phyloP scores from a whole-genome alignment of 75 land plant species.

The Pinus tabuliformis region DNA sequence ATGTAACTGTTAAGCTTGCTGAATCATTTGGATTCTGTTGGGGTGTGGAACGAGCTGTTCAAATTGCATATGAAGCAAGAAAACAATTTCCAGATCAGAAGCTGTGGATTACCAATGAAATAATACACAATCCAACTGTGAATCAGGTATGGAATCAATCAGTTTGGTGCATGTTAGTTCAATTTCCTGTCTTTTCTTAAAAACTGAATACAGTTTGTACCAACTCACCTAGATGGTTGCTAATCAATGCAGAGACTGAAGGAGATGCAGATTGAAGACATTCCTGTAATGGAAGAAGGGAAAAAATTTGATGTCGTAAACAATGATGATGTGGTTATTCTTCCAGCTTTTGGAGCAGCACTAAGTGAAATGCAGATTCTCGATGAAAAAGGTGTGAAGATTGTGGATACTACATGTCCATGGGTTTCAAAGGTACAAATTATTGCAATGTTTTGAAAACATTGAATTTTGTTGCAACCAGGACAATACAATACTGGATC shows the following conservation, averaged over 20 bases:
- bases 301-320: conserved; percentile 74
- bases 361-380: conserved; percentile 84
- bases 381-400: conserved; percentile 79
- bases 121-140: conserved; percentile 46
- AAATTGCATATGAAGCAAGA: conserved; percentile 48
- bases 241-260: conserved; percentile 51
- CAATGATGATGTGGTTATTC: conserved; percentile 80
- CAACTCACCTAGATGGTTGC: neutral
- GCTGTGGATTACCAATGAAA: conserved; percentile 50
- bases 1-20: conserved; percentile 49
- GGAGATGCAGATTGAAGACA: conserved; percentile 72
- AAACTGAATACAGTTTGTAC: neutral
- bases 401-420: conserved; percentile 96
- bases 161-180: neutral
- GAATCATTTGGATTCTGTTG: conserved; percentile 47
- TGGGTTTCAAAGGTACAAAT: conserved; percentile 86
- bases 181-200: neutral
- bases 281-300: conserved; percentile 59
- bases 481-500: neutral
- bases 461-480: neutral
- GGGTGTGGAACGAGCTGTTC: conserved; percentile 54
- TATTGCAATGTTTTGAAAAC: neutral
- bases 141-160: conserved; percentile 21
- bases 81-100: conserved; percentile 41
- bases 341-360: conserved; percentile 96